phyloP scores from a whole-genome alignment of 1,284 basidiomycete genomes.

The Fereydounia khargensis region DNA sequence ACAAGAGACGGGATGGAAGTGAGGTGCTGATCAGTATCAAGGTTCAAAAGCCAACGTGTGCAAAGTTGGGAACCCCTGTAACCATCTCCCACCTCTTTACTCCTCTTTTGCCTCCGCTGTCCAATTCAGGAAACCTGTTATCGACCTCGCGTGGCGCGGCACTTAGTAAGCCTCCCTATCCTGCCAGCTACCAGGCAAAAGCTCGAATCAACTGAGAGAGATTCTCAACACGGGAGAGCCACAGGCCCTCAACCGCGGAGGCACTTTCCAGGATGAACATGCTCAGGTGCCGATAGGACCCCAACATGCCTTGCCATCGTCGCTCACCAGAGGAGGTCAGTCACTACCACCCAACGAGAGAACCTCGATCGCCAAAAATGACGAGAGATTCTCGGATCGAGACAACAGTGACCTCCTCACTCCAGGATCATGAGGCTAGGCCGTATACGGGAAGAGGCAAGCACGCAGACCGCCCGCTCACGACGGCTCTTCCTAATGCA shows the following conservation, averaged over 20 bases:
- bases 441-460: conserved; percentile 26
- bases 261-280: conserved; percentile 35
- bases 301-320: no score
- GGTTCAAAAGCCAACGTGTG: no score
- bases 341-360: no score
- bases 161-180: conserved; percentile 29
- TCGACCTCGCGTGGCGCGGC: conserved; percentile 42
- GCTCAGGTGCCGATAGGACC: neutral
- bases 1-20: no score
- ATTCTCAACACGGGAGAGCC: conserved; percentile 33
- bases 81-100: no score
- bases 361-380: no score
- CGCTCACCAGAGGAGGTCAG: no score
- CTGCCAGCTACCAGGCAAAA: conserved; percentile 2
- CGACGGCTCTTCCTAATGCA: conserved; percentile 58
- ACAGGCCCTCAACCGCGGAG: conserved; percentile 23
- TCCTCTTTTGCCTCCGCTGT: no score
- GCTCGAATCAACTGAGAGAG: conserved; percentile 33
- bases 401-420: conserved; percentile 8
- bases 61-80: no score
- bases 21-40: no score
- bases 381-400: no score
- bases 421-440: conserved; percentile 13
- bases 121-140: conserved; percentile 41
- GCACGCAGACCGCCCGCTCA: conserved; percentile 50